Conservation (phyloP, 2,329 filamentous ascomycete species). For the Ophiocordyceps camponoti-rufipedis region DNA sequence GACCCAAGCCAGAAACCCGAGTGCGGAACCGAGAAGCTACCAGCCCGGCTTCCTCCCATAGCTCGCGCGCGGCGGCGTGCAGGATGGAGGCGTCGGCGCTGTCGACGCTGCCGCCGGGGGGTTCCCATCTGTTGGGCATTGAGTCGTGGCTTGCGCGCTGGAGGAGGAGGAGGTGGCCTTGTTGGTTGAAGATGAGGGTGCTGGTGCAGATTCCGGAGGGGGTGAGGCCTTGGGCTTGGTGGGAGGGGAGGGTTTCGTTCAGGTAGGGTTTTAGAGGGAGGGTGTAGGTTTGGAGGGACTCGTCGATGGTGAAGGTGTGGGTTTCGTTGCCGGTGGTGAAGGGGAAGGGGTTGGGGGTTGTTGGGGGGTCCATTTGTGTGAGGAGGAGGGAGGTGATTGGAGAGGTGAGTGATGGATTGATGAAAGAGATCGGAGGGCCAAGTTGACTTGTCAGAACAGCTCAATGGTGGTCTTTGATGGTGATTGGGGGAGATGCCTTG, state of each 20-base stretch:
- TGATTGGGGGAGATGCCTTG: too few species aligned
- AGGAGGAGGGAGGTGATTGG: too few species aligned
- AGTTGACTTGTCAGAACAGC: too few species aligned
- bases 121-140: conserved; percentile 21
- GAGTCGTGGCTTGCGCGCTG: conserved; percentile 20
- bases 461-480: too few species aligned
- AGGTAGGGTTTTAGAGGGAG: neutral
- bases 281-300: neutral
- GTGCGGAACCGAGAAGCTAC: conserved; percentile 6
- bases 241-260: neutral
- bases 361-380: neutral
- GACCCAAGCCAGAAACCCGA: conserved; percentile 1
- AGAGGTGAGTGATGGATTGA: too few species aligned
- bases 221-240: neutral
- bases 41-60: conserved; percentile 23
- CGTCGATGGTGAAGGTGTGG: conserved; percentile 2
- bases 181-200: conserved; percentile 9
- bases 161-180: conserved; percentile 15
- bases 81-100: conserved; percentile 17
- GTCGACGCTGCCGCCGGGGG: conserved; percentile 23
- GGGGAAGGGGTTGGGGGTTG: neutral
- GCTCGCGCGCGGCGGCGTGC: conserved; percentile 18
- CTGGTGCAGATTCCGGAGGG: conserved; percentile 8
- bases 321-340: neutral
- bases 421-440: too few species aligned